A percentile compares a stretch with the other conserved stretches of the same genome.
Evolutionary conservation across 1,139 yeast genomes (phyloP).

Genomic region (Yamadazyma membranifaciens): DNA sequence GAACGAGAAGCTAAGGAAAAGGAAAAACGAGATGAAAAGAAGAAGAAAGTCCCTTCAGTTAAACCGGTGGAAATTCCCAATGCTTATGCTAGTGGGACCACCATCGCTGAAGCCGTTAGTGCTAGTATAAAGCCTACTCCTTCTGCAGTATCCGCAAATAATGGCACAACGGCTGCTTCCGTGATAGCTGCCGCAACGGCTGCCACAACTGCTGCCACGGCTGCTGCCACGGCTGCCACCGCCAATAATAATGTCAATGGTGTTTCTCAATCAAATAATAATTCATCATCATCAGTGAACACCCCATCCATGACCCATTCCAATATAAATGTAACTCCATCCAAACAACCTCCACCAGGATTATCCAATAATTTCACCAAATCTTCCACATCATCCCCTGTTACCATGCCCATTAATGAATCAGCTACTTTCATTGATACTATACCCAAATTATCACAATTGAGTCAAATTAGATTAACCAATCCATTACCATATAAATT

Average conservation of each 20-base stretch:
- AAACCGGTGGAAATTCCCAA: slow-evolving; percentile 14
- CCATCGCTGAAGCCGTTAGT: slow-evolving; percentile 19
- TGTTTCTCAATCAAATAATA: background rate
- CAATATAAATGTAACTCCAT: slow-evolving; percentile 6
- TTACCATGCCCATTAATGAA: slow-evolving; percentile 12
- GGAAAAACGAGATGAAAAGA: slow-evolving; percentile 5
- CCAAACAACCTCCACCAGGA: slow-evolving; percentile 25
- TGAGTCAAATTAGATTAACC: slow-evolving; percentile 34
- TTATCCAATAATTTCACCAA: slow-evolving; percentile 14
- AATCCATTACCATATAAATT: slow-evolving; percentile 58
- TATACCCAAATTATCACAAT: slow-evolving; percentile 27
- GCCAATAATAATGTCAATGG: slow-evolving; percentile 1
- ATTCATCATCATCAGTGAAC: slow-evolving; percentile 6
- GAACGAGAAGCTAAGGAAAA: slow-evolving; percentile 9
- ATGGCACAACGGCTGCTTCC: background rate
- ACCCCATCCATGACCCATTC: slow-evolving; percentile 6
- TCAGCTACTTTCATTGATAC: slow-evolving; percentile 28
- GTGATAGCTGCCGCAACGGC: slow-evolving; percentile 16
- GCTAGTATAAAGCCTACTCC: slow-evolving; percentile 3
- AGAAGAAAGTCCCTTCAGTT: slow-evolving; percentile 4
- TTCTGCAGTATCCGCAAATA: background rate
- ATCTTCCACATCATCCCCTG: slow-evolving; percentile 20
- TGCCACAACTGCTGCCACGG: slow-evolving; percentile 18
- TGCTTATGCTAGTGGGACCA: slow-evolving; percentile 14
- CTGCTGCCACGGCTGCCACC: slow-evolving; percentile 9